Conservation (phyloP, 2,329 filamentous ascomycete genomes). For the Fusarium stilboides region DNA sequence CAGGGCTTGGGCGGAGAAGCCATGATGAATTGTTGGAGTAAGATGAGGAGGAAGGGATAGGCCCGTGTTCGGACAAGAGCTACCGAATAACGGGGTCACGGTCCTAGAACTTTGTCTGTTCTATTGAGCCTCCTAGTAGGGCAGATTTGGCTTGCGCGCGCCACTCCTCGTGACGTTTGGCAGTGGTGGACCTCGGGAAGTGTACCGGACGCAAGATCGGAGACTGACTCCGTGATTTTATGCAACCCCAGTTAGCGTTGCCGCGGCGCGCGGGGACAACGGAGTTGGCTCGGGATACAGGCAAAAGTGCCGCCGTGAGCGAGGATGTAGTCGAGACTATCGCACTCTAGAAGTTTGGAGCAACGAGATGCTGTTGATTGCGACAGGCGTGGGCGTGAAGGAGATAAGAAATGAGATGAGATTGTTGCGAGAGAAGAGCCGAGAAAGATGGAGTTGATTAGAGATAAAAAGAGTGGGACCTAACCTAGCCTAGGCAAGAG, state of each 20-base stretch:
- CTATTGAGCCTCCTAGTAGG: slow-evolving; percentile 24
- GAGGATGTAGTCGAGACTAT: background rate
- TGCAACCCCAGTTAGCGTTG: slow-evolving; percentile 45
- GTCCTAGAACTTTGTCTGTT: slow-evolving; percentile 23
- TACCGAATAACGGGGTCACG: slow-evolving; percentile 24
- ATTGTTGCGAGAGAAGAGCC: slow-evolving; percentile 27
- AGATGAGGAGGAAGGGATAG: slow-evolving; percentile 12
- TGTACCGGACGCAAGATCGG: slow-evolving; percentile 44
- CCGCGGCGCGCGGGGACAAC: slow-evolving; percentile 39
- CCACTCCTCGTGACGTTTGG: slow-evolving; percentile 40
- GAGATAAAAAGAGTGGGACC: slow-evolving; percentile 36
- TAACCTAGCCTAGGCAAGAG: slow-evolving; percentile 15
- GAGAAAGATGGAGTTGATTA: slow-evolving; percentile 41
- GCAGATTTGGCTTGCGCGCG: slow-evolving; percentile 15
- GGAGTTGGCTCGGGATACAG: slow-evolving; percentile 44
- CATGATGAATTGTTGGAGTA: slow-evolving; percentile 58
- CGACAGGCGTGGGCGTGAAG: slow-evolving; percentile 15
- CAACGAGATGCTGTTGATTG: slow-evolving; percentile 7
- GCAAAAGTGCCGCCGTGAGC: slow-evolving; percentile 21
- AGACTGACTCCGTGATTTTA: slow-evolving; percentile 43
- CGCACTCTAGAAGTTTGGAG: background rate
- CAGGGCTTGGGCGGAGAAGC: slow-evolving; percentile 96
- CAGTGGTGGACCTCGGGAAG: slow-evolving; percentile 39
- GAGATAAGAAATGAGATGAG: slow-evolving; percentile 11
- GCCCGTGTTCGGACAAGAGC: slow-evolving; percentile 18